Base-by-base conservation (phyloP, 805 yeast genomes). In the Saccharomycopsis sp. region DNA sequence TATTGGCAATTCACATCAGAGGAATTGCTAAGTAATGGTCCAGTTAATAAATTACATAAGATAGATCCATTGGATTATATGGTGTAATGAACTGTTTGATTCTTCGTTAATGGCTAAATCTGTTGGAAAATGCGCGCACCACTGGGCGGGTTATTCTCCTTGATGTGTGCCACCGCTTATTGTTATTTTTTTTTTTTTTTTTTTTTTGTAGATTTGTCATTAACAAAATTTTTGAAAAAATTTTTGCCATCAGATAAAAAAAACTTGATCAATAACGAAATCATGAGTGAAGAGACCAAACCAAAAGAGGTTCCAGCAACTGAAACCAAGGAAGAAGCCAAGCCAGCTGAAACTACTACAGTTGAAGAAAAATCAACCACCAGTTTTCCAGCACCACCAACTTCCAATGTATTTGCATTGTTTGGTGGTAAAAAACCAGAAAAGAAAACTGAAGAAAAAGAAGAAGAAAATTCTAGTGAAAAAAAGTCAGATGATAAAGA, bases 371-470 rank as follows among this genome's bases (percentile, higher is more conserved):
- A 50, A 31, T 41, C 61, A 21, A 44, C 63, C 8, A 51, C 62
- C 14, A 60, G 67, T 16, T 22, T 37, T 28, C 75, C 77, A 52
- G 62, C 70, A 51, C 85, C 85, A 34, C 94, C 94, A 54, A 74
- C 87, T 23, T 63, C 94, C 45, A 81, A 82, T 61, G 95, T 88
- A 19, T 89, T 90, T 61, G 80, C 95, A 60, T 85, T 89, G 95
- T 90, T 90, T 64, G 97, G 97, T 49, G 96, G 95, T 53, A 81
- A 81, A 63, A 81, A 84, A 62, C 79, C 79, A 55, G 78, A 78
- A 71, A 78, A 74, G 66, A 61, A 61, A 59, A 74, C 63, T 52
- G 64, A 54, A 45, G 60, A 57, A 40, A 58, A 54, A 44, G 64
- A 65, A 41, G 64, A 62, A 34, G 63, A 64, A 37, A 48, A 56